A percentile compares a stretch with the other conserved stretches of the same genome.
Conservation (phyloP, 164 flowering plant species). For the Aristolochia fimbriata region DNA sequence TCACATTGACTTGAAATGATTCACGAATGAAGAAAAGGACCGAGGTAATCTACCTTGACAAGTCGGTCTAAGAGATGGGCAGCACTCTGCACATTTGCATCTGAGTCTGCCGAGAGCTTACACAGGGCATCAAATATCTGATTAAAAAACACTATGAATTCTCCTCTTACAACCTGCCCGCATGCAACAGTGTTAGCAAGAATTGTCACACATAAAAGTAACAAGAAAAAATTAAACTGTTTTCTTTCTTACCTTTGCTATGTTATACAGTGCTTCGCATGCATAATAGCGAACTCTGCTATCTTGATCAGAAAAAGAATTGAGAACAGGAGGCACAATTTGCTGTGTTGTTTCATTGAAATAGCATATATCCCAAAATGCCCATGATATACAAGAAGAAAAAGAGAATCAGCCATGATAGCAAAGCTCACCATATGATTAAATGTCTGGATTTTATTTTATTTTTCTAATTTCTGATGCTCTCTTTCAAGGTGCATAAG, state of each 20-base stretch:
- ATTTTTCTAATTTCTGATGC: too few species aligned
- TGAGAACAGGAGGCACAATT: constrained; percentile 92
- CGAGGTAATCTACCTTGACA: constrained; percentile 56
- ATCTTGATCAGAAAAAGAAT: constrained; percentile 88
- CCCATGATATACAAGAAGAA: too few species aligned
- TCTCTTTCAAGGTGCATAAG: too few species aligned
- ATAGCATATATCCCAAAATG: background rate
- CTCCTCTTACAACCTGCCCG: constrained; percentile 92
- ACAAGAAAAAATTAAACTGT: background rate
- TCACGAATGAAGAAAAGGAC: background rate
- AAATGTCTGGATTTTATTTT: too few species aligned
- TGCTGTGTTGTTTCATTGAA: constrained; percentile 34
- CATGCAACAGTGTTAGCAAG: background rate
- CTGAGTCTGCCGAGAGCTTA: constrained; percentile 94
- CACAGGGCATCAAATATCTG: constrained; percentile 95
- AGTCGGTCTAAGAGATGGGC: constrained; percentile 97
- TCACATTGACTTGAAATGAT: background rate
- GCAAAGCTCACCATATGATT: too few species aligned
- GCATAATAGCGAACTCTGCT: constrained; percentile 99
- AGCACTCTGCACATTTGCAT: constrained; percentile 98
- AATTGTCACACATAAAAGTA: background rate
- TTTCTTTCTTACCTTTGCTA: constrained; percentile 70
- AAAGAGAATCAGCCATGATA: too few species aligned
- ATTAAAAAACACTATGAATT: constrained; percentile 86
- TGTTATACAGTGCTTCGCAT: constrained; percentile 97